A percentile compares a stretch with the other conserved stretches of the same genome.
These are phyloP conservation scores for Retiboletus flavoniger DNA, from an alignment of 1,284 basidiomycete species.

Conservation along the genomic window DNA sequence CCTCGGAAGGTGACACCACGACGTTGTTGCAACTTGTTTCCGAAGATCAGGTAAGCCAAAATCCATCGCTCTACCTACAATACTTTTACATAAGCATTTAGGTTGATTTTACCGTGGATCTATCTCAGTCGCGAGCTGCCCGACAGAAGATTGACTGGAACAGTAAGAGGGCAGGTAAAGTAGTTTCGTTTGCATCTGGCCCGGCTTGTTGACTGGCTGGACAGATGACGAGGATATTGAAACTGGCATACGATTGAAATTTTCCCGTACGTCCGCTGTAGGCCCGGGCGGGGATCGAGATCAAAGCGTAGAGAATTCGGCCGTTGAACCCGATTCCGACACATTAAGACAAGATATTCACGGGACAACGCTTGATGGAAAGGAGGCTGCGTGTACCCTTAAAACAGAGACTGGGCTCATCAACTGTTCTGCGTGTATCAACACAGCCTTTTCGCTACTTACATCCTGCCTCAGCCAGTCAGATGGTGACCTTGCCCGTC, in stretches of 20 bases:
- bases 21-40: slow-evolving; percentile 70
- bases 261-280: slow-evolving; percentile 26
- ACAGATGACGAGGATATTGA: slow-evolving; percentile 82
- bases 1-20: slow-evolving; percentile 73
- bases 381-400: slow-evolving; percentile 50
- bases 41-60: slow-evolving; percentile 54
- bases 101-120: slow-evolving; percentile 69
- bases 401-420: slow-evolving; percentile 43
- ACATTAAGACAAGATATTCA: slow-evolving; percentile 36
- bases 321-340: slow-evolving; percentile 11
- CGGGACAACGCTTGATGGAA: slow-evolving; percentile 45
- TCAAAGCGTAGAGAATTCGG: slow-evolving; percentile 17
- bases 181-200: not conserved
- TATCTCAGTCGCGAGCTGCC: slow-evolving; percentile 52
- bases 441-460: slow-evolving; percentile 42
- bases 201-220: not conserved
- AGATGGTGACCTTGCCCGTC: slow-evolving; percentile 38
- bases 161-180: slow-evolving; percentile 78
- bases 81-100: slow-evolving; percentile 26
- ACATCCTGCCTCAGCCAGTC: slow-evolving; percentile 35
- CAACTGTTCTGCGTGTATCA: slow-evolving; percentile 60
- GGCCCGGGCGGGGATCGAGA: slow-evolving; percentile 16
- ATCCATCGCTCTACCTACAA: not conserved
- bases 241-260: slow-evolving; percentile 54
- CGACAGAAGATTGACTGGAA: slow-evolving; percentile 69